phyloP scores from a whole-genome alignment of 2,329 filamentous ascomycete species.

The Ustilaginoidea virens region DNA sequence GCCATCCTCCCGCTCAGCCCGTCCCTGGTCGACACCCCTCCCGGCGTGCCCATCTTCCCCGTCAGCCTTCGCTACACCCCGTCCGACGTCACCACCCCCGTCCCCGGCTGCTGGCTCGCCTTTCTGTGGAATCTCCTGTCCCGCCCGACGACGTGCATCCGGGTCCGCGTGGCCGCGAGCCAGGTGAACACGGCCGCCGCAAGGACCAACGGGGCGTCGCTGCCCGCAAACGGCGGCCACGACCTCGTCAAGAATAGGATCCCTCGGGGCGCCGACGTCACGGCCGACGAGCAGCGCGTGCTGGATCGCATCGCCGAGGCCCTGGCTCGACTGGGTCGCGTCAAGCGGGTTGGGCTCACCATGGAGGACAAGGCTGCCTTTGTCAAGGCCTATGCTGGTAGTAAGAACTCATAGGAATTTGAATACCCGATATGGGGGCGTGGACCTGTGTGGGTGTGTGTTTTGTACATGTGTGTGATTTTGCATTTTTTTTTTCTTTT shows the following conservation, averaged over 20 bases:
- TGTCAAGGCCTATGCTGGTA: conserved; percentile 46
- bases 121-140: conserved; percentile 83
- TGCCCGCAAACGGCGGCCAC: conserved; percentile 12
- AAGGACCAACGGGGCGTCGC: conserved; percentile 18
- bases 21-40: conserved; percentile 51
- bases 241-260: conserved; percentile 14
- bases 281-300: conserved; percentile 47
- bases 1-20: conserved; percentile 76
- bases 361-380: conserved; percentile 74
- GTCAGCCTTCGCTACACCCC: conserved; percentile 82
- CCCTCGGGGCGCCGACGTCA: conserved; percentile 14
- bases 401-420: conserved; percentile 14
- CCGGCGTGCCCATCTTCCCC: conserved; percentile 68
- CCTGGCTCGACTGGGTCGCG: conserved; percentile 71
- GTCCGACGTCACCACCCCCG: conserved; percentile 76
- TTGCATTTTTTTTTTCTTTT: no score
- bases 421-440: neutral
- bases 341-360: conserved; percentile 77
- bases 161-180: conserved; percentile 75
- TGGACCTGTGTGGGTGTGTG: neutral
- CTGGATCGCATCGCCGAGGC: conserved; percentile 73
- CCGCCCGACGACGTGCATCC: conserved; percentile 74
- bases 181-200: conserved; percentile 37
- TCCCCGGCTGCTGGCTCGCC: conserved; percentile 54
- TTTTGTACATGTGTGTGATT: neutral